Conservation (phyloP, 169 alveolate species). For the Plasmodium ovale region DNA sequence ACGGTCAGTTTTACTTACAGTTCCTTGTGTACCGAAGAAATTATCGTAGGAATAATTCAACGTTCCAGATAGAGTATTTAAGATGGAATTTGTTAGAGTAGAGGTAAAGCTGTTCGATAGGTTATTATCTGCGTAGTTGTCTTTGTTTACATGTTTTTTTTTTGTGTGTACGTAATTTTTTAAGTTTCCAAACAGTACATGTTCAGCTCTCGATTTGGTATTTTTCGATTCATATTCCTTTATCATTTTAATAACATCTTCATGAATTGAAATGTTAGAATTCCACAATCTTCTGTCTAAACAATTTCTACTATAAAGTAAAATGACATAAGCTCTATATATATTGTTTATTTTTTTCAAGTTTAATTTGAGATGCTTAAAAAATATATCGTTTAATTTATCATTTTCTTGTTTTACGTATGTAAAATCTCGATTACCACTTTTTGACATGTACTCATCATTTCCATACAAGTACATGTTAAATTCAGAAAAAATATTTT, state of each 20-base stretch:
- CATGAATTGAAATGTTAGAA: slow-evolving; percentile 27
- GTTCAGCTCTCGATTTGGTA: slow-evolving; percentile 69
- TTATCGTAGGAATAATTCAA: slow-evolving; percentile 61
- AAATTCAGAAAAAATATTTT: slow-evolving; percentile 14
- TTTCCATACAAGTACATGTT: slow-evolving; percentile 21
- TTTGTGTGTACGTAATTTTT: slow-evolving; percentile 11
- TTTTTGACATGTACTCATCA: not conserved
- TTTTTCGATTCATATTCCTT: slow-evolving; percentile 62
- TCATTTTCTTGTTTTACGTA: slow-evolving; percentile 4
- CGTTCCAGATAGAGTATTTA: slow-evolving; percentile 58
- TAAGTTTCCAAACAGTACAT: slow-evolving; percentile 74
- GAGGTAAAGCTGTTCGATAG: slow-evolving; percentile 34
- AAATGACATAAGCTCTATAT: slow-evolving; percentile 68
- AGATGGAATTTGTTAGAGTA: slow-evolving; percentile 6
- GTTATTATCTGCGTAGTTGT: not conserved
- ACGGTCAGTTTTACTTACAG: not conserved
- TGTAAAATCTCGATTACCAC: not conserved
- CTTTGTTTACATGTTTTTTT: not conserved
- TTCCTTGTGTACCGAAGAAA: slow-evolving; percentile 10
- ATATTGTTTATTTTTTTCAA: slow-evolving; percentile 41
- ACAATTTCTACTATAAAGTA: slow-evolving; percentile 58
- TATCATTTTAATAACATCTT: slow-evolving; percentile 67
- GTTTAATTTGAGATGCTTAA: slow-evolving; percentile 24
- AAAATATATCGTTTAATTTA: slow-evolving; percentile 49
- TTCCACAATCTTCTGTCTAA: slow-evolving; percentile 47